A percentile compares a stretch with the other conserved stretches of the same genome.
phyloP scores from a whole-genome alignment of 75 land plant genomes.

The Ceratopteris richardii region DNA sequence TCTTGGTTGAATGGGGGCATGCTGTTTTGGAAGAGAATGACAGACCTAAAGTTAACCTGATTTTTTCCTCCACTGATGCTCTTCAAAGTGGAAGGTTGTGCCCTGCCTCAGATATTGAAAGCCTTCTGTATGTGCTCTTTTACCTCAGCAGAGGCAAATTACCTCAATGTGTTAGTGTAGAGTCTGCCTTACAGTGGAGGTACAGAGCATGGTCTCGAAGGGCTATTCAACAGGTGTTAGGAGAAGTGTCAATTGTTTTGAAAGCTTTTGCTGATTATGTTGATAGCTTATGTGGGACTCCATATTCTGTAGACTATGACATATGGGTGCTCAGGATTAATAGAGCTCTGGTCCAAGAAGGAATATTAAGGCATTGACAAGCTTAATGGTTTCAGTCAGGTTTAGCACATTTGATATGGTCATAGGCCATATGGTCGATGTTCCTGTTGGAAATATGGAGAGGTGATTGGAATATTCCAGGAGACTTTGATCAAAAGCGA shows the following conservation, averaged over 20 bases:
- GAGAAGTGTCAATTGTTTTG: constrained; percentile 39
- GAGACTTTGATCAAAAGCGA: no score
- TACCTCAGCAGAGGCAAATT: constrained; percentile 29
- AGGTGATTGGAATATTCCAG: no score
- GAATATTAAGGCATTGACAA: no score
- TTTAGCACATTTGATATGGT: no score
- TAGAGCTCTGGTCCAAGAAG: constrained; percentile 19
- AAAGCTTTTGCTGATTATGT: constrained; percentile 54
- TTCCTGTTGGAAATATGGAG: no score
- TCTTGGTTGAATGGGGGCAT: constrained; percentile 70
- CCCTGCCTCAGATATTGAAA: constrained; percentile 49
- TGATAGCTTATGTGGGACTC: constrained; percentile 37
- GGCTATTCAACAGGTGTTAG: constrained; percentile 33
- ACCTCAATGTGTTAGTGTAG: constrained; percentile 31
- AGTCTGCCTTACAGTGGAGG: constrained; percentile 42
- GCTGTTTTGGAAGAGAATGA: constrained; percentile 88
- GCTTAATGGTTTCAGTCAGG: no score
- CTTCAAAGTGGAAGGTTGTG: constrained; percentile 40
- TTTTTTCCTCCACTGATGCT: constrained; percentile 64
- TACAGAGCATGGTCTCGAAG: constrained; percentile 39
- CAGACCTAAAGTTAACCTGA: constrained; percentile 64
- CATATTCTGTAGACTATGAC: constrained; percentile 48
- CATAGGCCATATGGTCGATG: no score
- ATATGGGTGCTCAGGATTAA: constrained; percentile 37
- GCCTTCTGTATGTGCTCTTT: constrained; percentile 34